A percentile compares a stretch with the other conserved stretches of the same genome.
phyloP scores from a whole-genome alignment of 495 filamentous ascomycete genomes.

The Cercophora scortea region DNA sequence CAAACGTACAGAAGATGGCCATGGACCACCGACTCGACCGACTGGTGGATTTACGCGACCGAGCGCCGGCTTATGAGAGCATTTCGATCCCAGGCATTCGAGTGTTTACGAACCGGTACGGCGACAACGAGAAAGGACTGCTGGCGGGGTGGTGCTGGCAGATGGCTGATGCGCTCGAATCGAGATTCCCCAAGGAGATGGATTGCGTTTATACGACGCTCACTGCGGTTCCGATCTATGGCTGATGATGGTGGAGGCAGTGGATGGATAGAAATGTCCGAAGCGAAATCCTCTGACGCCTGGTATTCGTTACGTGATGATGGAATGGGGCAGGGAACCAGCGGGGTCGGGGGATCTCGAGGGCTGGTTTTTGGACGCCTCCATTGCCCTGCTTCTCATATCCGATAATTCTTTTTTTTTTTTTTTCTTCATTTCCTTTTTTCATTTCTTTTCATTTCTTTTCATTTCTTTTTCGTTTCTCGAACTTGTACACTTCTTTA shows the following conservation, averaged over 20 bases:
- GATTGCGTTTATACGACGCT: slow-evolving; percentile 17
- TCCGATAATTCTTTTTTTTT: too few species aligned
- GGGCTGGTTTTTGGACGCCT: not conserved
- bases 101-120: slow-evolving; percentile 5
- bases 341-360: not conserved
- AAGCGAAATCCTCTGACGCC: too few species aligned
- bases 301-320: not conserved
- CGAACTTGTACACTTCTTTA: not conserved
- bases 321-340: not conserved
- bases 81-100: slow-evolving; percentile 2
- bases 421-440: not conserved
- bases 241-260: not conserved
- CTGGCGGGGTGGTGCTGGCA: slow-evolving; percentile 11
- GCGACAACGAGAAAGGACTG: not conserved
- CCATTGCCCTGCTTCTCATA: too few species aligned
- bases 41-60: slow-evolving; percentile 11
- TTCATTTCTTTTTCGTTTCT: not conserved
- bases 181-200: slow-evolving; percentile 18
- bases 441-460: not conserved
- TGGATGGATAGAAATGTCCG: not conserved
- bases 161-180: slow-evolving; percentile 15
- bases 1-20: slow-evolving; percentile 9
- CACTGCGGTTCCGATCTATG: not conserved
- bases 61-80: not conserved
- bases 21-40: slow-evolving; percentile 17